Conservation (phyloP, 2,329 filamentous ascomycete genomes). For the Arthrinium phaeospermum region DNA sequence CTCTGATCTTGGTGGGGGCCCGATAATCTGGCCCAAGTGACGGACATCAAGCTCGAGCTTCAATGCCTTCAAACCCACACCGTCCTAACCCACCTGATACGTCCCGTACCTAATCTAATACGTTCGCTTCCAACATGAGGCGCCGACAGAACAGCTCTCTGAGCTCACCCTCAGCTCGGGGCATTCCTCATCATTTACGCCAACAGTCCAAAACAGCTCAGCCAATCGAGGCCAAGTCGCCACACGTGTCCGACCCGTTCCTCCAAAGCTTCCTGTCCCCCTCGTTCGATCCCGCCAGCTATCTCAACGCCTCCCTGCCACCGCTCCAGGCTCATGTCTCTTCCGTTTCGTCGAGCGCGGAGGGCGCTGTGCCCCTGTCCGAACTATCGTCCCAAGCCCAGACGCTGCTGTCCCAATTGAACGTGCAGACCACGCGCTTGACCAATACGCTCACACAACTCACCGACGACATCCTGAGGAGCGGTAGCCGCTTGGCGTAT, state of each 20-base stretch:
- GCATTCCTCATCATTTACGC: constrained; percentile 48
- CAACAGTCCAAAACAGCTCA: constrained; percentile 42
- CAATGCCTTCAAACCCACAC: neutral
- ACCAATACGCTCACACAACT: constrained; percentile 83
- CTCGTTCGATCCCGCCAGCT: constrained; percentile 82
- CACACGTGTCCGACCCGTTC: constrained; percentile 73
- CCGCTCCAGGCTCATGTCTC: constrained; percentile 59
- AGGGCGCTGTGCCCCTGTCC: constrained; percentile 64
- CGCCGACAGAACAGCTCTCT: constrained; percentile 54
- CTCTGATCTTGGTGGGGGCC: neutral
- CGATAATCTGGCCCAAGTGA: neutral
- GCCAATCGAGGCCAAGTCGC: constrained; percentile 55
- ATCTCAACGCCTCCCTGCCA: constrained; percentile 81
- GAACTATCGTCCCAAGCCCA: constrained; percentile 84
- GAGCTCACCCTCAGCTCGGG: constrained; percentile 36
- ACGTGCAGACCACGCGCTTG: constrained; percentile 83
- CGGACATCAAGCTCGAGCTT: neutral
- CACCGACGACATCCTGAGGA: constrained; percentile 92
- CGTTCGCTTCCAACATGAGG: constrained; percentile 34
- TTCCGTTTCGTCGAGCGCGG: constrained; percentile 33
- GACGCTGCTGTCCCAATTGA: constrained; percentile 83
- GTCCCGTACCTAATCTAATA: neutral
- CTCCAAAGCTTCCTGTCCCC: constrained; percentile 77
- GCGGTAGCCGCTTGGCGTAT: constrained; percentile 86
- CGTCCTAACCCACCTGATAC: neutral